Conservation (phyloP, 345 rosid species). For the Acer negundo region DNA sequence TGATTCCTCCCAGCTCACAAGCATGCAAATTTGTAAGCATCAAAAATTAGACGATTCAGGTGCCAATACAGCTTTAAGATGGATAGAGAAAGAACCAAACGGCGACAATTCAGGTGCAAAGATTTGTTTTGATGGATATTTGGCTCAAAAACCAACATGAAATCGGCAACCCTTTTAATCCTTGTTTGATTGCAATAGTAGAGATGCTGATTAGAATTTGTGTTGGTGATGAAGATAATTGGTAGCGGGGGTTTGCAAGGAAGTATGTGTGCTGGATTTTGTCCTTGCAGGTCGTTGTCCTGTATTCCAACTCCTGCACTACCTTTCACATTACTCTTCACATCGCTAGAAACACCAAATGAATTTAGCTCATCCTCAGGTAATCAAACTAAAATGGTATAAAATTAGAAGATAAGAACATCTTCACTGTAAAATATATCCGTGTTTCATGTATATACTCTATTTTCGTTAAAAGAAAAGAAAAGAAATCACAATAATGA, state of each 20-base stretch:
- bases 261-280: slow-evolving; percentile 65
- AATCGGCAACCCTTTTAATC: slow-evolving; percentile 24
- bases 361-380: slow-evolving; percentile 60
- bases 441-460: too few species aligned
- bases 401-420: not conserved
- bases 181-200: too few species aligned
- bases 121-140: slow-evolving; percentile 54
- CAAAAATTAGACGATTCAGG: too few species aligned
- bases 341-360: slow-evolving; percentile 39
- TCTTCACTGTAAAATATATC: not conserved
- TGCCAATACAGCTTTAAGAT: slow-evolving; percentile 41
- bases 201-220: not conserved
- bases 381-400: not conserved
- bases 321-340: slow-evolving; percentile 55
- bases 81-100: slow-evolving; percentile 48
- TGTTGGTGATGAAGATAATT: slow-evolving; percentile 42
- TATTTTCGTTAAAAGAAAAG: too few species aligned
- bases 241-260: slow-evolving; percentile 67
- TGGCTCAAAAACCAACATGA: slow-evolving; percentile 46
- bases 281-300: slow-evolving; percentile 57
- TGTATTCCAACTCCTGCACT: slow-evolving; percentile 59
- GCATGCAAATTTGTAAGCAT: too few species aligned
- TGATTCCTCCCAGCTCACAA: slow-evolving; percentile 26
- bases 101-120: slow-evolving; percentile 46
- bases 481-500: too few species aligned